These are phyloP conservation scores for Coprinopsis strossmayeri DNA, from an alignment of 768 basidiomycete genomes.

Conservation along the genomic window DNA sequence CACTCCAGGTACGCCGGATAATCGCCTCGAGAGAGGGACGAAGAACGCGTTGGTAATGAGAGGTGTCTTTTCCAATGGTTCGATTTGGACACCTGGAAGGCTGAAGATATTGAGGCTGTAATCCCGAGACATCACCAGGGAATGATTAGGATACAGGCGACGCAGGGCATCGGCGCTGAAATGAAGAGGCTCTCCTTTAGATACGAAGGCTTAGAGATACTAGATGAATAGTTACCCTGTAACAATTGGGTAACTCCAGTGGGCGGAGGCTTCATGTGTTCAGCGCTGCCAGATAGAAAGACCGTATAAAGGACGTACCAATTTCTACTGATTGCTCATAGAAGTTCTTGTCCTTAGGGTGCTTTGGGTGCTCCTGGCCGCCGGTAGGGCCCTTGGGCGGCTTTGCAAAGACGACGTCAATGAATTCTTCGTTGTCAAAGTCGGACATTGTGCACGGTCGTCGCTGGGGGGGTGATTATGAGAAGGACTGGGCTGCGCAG, in stretches of 20 bases:
- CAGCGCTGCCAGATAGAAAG: no score
- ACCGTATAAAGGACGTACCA: no score
- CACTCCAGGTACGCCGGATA: slow-evolving; percentile 40
- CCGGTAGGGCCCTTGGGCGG: slow-evolving; percentile 14
- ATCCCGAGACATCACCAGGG: slow-evolving; percentile 49
- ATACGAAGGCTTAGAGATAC: neutral
- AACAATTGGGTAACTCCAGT: slow-evolving; percentile 14
- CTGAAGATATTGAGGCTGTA: slow-evolving; percentile 37
- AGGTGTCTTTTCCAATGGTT: slow-evolving; percentile 41
- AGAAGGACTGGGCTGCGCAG: neutral
- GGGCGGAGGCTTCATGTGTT: slow-evolving; percentile 2
- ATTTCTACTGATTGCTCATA: slow-evolving; percentile 7
- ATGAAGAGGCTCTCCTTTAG: neutral
- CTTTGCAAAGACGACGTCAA: slow-evolving; percentile 34
- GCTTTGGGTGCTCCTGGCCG: slow-evolving; percentile 4
- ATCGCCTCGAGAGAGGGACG: slow-evolving; percentile 36
- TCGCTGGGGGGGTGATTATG: neutral
- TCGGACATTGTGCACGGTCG: neutral
- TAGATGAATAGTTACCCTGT: slow-evolving; percentile 31
- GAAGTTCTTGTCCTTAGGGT: slow-evolving; percentile 5
- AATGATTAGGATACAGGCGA: slow-evolving; percentile 55
- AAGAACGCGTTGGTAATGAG: slow-evolving; percentile 46
- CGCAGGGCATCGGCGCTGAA: slow-evolving; percentile 42
- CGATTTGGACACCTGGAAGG: slow-evolving; percentile 42
- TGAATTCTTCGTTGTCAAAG: slow-evolving; percentile 21